Conservation (phyloP, 495 filamentous ascomycete genomes). For the Friedmanniomyces simplex region DNA sequence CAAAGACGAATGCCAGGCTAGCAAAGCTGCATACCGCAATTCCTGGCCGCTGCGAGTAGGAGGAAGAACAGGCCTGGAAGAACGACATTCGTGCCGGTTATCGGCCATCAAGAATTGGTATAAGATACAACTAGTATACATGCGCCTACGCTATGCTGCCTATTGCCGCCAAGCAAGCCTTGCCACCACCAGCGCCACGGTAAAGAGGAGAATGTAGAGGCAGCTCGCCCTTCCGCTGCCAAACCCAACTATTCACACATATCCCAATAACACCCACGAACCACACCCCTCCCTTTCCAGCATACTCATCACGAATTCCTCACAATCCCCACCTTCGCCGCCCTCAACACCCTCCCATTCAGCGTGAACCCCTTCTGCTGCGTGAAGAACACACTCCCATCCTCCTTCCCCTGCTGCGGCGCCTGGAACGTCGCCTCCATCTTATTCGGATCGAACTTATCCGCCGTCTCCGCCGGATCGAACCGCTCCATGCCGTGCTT, state of each 20-base stretch:
- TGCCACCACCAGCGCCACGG: background rate
- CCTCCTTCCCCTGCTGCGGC: conserved; percentile 69
- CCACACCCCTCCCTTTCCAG: background rate
- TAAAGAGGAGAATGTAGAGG: conserved; percentile 14
- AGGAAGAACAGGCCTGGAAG: too few species aligned
- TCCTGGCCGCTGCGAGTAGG: background rate
- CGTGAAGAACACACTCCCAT: conserved; percentile 80
- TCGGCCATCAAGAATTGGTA: background rate
- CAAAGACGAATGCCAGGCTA: too few species aligned
- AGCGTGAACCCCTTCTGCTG: conserved; percentile 92
- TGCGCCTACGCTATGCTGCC: background rate
- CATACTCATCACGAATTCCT: conserved; percentile 45
- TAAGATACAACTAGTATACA: background rate
- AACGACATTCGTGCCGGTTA: background rate
- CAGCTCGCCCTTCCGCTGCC: background rate
- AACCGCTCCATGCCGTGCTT: conserved; percentile 92
- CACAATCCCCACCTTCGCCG: conserved; percentile 92
- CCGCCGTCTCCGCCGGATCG: conserved; percentile 52
- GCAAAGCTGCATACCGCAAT: too few species aligned
- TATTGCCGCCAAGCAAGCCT: background rate
- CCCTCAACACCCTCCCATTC: conserved; percentile 79
- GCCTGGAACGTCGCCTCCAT: conserved; percentile 96
- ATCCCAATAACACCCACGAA: background rate
- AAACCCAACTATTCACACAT: background rate
- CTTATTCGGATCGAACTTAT: conserved; percentile 85